Percentiles rank a stretch among this genome's conserved stretches.
phyloP scores from a whole-genome alignment of 768 basidiomycete genomes.

The Trametes punicea region DNA sequence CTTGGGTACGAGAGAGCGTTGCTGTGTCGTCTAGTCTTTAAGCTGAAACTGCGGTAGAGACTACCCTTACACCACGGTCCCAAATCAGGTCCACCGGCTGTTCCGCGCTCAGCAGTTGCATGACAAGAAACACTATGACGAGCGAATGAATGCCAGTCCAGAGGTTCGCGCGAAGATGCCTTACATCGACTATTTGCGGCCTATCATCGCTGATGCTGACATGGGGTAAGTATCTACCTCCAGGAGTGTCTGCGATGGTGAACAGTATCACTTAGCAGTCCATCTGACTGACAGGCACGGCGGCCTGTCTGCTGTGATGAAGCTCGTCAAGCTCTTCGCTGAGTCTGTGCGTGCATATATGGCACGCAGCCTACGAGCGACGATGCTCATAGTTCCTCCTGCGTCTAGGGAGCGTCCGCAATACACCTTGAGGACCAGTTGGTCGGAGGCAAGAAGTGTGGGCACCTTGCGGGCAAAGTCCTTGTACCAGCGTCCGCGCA shows the following conservation, averaged over 20 bases:
- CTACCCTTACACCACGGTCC: slow-evolving; percentile 95
- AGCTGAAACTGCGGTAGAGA: slow-evolving; percentile 47
- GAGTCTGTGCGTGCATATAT: slow-evolving; percentile 61
- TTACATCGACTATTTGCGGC: slow-evolving; percentile 84
- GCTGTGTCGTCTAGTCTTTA: background rate
- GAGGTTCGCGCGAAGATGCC: slow-evolving; percentile 68
- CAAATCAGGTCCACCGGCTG: slow-evolving; percentile 90
- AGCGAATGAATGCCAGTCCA: slow-evolving; percentile 62
- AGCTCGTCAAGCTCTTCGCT: slow-evolving; percentile 91
- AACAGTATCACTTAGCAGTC: slow-evolving; percentile 1
- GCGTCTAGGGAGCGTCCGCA: slow-evolving; percentile 69
- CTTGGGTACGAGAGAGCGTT: slow-evolving; percentile 53
- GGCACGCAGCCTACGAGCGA: background rate
- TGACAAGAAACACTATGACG: slow-evolving; percentile 91
- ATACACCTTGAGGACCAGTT: slow-evolving; percentile 94
- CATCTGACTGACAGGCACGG: slow-evolving; percentile 60
- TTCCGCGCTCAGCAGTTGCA: slow-evolving; percentile 91
- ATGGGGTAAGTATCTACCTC: slow-evolving; percentile 61
- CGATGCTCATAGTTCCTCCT: background rate
- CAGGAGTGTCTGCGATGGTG: background rate
- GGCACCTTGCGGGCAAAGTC: slow-evolving; percentile 89
- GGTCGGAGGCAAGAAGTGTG: slow-evolving; percentile 94
- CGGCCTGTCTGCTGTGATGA: slow-evolving; percentile 91
- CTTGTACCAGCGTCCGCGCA: slow-evolving; percentile 89
- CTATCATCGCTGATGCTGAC: slow-evolving; percentile 93